Percentiles rank a stretch among this genome's conserved stretches.
These are phyloP conservation scores for Cladophialophora exuberans DNA, from an alignment of 2,329 filamentous ascomycete genomes.

Conservation along the genomic window DNA sequence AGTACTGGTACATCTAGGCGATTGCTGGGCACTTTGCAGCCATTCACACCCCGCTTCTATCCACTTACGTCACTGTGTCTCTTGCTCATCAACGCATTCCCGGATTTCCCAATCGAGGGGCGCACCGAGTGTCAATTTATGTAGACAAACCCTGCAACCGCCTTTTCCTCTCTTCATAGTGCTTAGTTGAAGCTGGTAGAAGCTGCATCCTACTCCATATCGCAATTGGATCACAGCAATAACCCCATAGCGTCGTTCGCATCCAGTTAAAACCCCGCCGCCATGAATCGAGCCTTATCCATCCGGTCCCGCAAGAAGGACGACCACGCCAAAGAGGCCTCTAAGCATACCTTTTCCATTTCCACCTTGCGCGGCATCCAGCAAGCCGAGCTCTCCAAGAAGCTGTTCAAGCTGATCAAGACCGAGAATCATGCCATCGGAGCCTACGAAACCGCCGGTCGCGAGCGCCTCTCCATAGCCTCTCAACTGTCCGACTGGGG, in stretches of 20 bases:
- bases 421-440: slow-evolving; percentile 86
- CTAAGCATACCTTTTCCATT: slow-evolving; percentile 78
- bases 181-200: slow-evolving; percentile 4
- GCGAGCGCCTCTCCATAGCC: slow-evolving; percentile 82
- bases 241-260: background rate
- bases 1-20: too few species aligned
- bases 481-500: slow-evolving; percentile 96
- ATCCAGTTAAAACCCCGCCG: background rate
- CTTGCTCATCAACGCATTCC: slow-evolving; percentile 4
- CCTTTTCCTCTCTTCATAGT: background rate
- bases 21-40: too few species aligned
- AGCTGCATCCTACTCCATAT: slow-evolving; percentile 4
- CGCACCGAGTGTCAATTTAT: background rate
- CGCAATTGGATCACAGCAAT: too few species aligned
- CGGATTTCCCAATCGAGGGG: background rate
- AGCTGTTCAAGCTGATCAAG: slow-evolving; percentile 91
- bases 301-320: slow-evolving; percentile 41
- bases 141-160: background rate
- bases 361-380: slow-evolving; percentile 80
- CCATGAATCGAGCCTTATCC: slow-evolving; percentile 49
- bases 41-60: background rate
- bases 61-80: slow-evolving; percentile 3
- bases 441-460: slow-evolving; percentile 81
- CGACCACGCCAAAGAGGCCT: slow-evolving; percentile 39
- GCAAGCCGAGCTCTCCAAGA: slow-evolving; percentile 86